phyloP scores from a whole-genome alignment of 2,329 filamentous ascomycete species.

The Chaetomium sp. region DNA sequence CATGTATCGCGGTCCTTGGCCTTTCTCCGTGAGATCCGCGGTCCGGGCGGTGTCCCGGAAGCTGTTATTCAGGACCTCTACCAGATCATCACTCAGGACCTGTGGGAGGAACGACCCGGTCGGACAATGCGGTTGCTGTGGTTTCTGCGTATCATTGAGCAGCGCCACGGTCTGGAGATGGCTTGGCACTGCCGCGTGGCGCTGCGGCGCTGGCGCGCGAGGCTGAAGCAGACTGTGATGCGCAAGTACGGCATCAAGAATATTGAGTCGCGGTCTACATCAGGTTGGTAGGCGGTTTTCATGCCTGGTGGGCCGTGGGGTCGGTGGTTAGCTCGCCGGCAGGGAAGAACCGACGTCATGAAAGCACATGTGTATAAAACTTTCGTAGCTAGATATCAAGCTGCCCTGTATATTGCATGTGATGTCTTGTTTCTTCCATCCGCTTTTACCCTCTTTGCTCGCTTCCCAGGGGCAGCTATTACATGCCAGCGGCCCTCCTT shows the following conservation, averaged over 20 bases:
- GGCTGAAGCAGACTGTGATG: conserved; percentile 5
- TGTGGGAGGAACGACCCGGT: conserved; percentile 30
- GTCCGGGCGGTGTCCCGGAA: conserved; percentile 17
- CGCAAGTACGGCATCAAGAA: not conserved
- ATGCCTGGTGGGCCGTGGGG: no score
- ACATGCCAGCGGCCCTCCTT: no score
- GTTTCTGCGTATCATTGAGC: conserved; percentile 29
- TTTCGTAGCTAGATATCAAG: no score
- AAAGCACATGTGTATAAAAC: no score
- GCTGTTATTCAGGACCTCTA: conserved; percentile 28
- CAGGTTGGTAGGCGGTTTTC: no score
- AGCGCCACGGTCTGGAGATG: conserved; percentile 22
- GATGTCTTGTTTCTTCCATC: no score
- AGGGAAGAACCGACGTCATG: no score
- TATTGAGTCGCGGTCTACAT: not conserved
- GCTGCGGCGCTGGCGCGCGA: conserved; percentile 23
- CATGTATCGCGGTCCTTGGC: conserved; percentile 29
- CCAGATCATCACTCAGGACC: conserved; percentile 31
- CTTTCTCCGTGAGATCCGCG: conserved; percentile 24
- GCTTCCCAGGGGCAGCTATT: no score
- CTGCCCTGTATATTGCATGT: no score
- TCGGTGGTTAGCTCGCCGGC: no score
- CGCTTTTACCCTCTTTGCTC: no score
- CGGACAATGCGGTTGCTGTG: conserved; percentile 31
- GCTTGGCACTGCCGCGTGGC: conserved; percentile 20